Conservation (phyloP, 768 basidiomycete genomes). For the Tremella yokohamensis region DNA sequence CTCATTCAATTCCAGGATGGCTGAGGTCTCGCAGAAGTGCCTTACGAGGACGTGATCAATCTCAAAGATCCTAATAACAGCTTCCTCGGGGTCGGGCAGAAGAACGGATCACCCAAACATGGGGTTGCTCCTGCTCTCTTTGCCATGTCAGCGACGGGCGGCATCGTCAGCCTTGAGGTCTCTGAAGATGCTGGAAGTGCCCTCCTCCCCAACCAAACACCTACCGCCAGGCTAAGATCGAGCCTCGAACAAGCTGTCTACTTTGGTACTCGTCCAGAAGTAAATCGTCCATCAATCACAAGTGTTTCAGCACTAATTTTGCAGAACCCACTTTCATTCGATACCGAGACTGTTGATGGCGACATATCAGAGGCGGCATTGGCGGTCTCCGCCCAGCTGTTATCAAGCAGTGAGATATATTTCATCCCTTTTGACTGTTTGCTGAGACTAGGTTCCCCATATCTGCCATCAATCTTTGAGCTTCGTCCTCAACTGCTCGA, state of each 20-base stretch:
- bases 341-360: conserved; percentile 45
- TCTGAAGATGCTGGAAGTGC: conserved; percentile 9
- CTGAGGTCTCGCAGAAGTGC: conserved; percentile 20
- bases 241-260: conserved; percentile 54
- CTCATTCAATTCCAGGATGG: not conserved
- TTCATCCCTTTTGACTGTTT: not conserved
- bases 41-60: conserved; percentile 51
- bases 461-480: conserved; percentile 73
- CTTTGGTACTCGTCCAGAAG: conserved; percentile 49
- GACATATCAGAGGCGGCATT: conserved; percentile 49
- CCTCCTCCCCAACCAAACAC: conserved; percentile 8
- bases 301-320: not conserved
- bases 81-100: conserved; percentile 47
- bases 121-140: conserved; percentile 18
- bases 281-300: conserved; percentile 8
- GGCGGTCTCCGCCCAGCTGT: conserved; percentile 49
- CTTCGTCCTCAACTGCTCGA: conserved; percentile 70
- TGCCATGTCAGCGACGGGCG: conserved; percentile 25
- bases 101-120: conserved; percentile 14
- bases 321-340: conserved; percentile 53
- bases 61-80: conserved; percentile 50
- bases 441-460: conserved; percentile 57
- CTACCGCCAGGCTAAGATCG: conserved; percentile 48
- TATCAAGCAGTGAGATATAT: conserved; percentile 65
- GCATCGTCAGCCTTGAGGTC: conserved; percentile 29